phyloP scores from a whole-genome alignment of 106 monocot genomes.

The Allium cepa region DNA sequence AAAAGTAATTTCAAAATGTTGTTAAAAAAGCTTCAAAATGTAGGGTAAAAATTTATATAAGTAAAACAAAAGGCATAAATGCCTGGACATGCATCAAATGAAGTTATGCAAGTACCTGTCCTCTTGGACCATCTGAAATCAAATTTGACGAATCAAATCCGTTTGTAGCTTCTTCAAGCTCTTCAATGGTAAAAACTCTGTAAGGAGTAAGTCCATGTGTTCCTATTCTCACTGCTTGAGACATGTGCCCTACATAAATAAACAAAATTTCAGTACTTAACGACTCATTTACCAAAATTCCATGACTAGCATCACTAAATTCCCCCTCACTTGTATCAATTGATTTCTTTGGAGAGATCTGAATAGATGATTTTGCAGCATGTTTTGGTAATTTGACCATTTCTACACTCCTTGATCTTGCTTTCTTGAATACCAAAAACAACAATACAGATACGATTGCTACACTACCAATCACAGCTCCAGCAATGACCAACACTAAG shows the following conservation, averaged over 20 bases:
- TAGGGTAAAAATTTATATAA: neutral
- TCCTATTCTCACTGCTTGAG: constrained; percentile 45
- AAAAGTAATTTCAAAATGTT: too few species aligned
- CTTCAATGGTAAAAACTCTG: constrained; percentile 48
- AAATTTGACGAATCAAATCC: constrained; percentile 49
- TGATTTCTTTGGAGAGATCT: constrained; percentile 26
- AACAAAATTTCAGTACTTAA: neutral
- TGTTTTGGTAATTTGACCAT: constrained; percentile 14
- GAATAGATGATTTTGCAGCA: constrained; percentile 7
- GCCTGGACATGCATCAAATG: too few species aligned
- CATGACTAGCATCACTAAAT: neutral
- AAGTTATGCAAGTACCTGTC: constrained; percentile 27
- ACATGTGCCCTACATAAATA: constrained; percentile 46
- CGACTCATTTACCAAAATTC: neutral
- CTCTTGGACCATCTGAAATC: constrained; percentile 33
- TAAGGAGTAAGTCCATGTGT: constrained; percentile 40
- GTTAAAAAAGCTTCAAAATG: too few species aligned
- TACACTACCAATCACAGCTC: constrained; percentile 42
- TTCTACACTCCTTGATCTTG: constrained; percentile 11
- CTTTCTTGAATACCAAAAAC: constrained; percentile 33
- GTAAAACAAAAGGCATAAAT: too few species aligned
- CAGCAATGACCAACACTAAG: constrained; percentile 48
- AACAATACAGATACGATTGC: constrained; percentile 32
- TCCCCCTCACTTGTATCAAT: constrained; percentile 49
- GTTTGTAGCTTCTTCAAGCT: constrained; percentile 66